Conservation (phyloP, 2,329 filamentous ascomycete genomes). For the Ceratocystis cacaofunesta region DNA sequence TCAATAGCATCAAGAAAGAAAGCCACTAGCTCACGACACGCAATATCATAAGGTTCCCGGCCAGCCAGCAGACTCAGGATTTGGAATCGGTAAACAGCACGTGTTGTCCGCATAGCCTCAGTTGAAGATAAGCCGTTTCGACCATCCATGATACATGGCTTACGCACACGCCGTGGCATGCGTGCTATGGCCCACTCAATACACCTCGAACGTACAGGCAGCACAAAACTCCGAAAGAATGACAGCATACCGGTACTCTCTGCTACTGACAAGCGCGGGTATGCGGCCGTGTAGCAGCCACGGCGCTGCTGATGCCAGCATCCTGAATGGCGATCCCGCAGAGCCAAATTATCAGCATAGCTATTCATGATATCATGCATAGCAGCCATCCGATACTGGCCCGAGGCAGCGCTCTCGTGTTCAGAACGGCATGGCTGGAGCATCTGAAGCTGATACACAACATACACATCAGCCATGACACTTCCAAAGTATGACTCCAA, state of each 20-base stretch:
- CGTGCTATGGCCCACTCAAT: constrained; percentile 7
- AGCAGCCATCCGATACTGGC: constrained; percentile 3
- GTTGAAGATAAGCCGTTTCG: neutral
- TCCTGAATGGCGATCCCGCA: neutral
- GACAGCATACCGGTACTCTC: constrained; percentile 10
- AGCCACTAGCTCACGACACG: neutral
- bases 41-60: neutral
- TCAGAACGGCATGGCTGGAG: constrained; percentile 7
- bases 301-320: neutral
- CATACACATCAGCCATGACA: constrained; percentile 12
- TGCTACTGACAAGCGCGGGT: neutral
- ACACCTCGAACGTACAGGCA: constrained; percentile 4
- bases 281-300: neutral
- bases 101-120: constrained; percentile 9
- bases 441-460: constrained; percentile 13
- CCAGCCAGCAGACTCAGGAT: constrained; percentile 9
- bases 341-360: neutral
- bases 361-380: neutral
- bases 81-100: constrained; percentile 15
- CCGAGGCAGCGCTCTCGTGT: neutral
- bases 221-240: constrained; percentile 12
- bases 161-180: constrained; percentile 6
- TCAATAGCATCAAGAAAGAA: constrained; percentile 11
- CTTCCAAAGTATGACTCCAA: constrained; percentile 9
- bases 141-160: neutral